Evolutionary conservation across 2,329 filamentous ascomycete species (phyloP), one percentile per base, ranked within the genome.

Genomic region (Ophiostoma tasmaniense): DNA sequence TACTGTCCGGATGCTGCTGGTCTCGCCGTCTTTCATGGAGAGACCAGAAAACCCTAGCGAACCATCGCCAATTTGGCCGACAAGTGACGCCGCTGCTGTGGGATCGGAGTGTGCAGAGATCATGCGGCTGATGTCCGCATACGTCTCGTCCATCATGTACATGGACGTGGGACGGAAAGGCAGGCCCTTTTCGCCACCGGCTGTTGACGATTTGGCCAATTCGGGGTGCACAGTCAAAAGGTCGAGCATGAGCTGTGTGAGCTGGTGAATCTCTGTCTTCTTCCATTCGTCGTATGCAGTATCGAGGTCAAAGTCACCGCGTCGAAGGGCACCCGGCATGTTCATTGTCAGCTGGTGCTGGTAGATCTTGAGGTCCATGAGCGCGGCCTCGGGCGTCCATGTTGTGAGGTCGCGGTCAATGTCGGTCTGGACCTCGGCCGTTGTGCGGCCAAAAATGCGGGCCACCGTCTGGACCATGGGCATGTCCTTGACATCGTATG

Each of bases 401-500:
- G 86, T 79, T 5, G 87, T 83, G 73, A 90, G 90, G 78, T 96
- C 87, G 66, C 88, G 85, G 78, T 96, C 90, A 76, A 99, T 91
- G 75, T 97, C 93, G 61, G 86, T 85, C 79, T 99, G 95, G 6
- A 93, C 89, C 73, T 95, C 89, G 1, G 89, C 87, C 73, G 90
- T 87, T 61, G 88, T 88, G 70, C 94, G 84, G 62, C 90, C 90
- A 79, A 98, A 99, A 72, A 97, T 91, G 74, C 85, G 89, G 66
- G 90, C 91, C 33, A 99, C 93, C 45, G 90, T 86, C 77, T 95
- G 90, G 35, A 97, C 95, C 79, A 97, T 85, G 50, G 89, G 89
- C 95, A 99, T 99, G 76, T 99, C 95, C 79, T 95, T 97, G 76
- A 98, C 90, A 78, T 97, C 92, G 78, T 97, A 92, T 75, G 88